Base-by-base conservation (phyloP, 164 flowering plant genomes). In the Platanus orientalis region DNA sequence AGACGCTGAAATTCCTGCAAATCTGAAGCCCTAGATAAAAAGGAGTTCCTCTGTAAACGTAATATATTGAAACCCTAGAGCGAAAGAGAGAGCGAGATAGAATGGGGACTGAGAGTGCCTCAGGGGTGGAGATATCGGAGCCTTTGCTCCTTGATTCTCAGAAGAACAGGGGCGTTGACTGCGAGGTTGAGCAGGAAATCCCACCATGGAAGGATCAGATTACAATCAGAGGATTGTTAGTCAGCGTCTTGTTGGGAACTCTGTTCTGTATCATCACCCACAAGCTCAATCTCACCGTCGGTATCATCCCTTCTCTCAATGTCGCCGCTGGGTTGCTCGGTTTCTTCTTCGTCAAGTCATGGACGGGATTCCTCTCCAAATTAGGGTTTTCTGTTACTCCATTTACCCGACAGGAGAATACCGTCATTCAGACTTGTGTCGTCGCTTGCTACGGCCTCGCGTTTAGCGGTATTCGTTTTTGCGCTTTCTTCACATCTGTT, bases 371-470 rank as follows among this genome's bases (percentile, higher is more conserved):
- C 53, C 55, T 82, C 53, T 68, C 85, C 32, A 77, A 76, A 32
- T 57, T 91, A 3, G 97, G 97, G 17, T 69, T 85, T 29, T 63
- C 72, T 1, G 66, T 77, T 16, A 55, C 61, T 26, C 91, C 95
- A 0, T 91, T 91, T 55, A 88, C 97, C 19, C 65, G 76, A 14
- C 97, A 91, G 63, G 97, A 91, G 81, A 91, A 91, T 65, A 91
- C 97, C 19, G 93, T 91, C 21, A 88, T 90, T 40, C 97, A 90
- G 82, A 90, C 97, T 16, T 90, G 95, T 72, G 95, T 90, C 50
- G 97, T 91, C 49, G 92, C 97, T 65, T 91, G 97, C 64, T 88
- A 91, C 60, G 95, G 95, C 68, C 89, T 91, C 44, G 93, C 97
- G 6, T 88, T 86, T 62, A 90, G 90, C 58, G 97, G 97, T 75